Conservation (phyloP, 2,329 filamentous ascomycete species). For the Hirsutella thompsonii region DNA sequence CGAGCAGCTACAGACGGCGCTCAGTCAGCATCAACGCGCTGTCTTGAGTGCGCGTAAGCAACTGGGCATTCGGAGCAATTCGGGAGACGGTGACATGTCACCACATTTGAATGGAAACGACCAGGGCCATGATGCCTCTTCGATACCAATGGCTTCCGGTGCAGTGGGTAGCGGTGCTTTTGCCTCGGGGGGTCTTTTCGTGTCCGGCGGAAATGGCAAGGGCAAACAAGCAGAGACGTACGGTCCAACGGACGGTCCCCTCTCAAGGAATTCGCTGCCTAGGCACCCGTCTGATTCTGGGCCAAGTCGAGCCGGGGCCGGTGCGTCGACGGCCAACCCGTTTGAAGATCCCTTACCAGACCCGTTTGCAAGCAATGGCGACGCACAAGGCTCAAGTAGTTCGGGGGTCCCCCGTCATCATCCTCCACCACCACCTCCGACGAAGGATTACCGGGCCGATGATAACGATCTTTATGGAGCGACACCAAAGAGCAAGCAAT, state of each 20-base stretch:
- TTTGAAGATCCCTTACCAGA: constrained; percentile 23
- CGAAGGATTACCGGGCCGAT: constrained; percentile 11
- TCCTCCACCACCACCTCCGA: not conserved
- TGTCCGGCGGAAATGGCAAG: constrained; percentile 15
- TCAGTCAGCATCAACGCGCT: constrained; percentile 75
- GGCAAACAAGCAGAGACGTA: constrained; percentile 21
- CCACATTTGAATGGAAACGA: constrained; percentile 14
- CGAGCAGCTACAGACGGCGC: constrained; percentile 71
- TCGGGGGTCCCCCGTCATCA: not conserved
- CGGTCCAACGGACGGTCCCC: constrained; percentile 11
- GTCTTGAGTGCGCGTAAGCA: constrained; percentile 51
- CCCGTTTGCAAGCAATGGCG: constrained; percentile 9
- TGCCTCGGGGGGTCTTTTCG: constrained; percentile 4
- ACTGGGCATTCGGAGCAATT: constrained; percentile 24
- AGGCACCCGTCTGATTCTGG: constrained; percentile 10
- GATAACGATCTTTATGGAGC: constrained; percentile 28
- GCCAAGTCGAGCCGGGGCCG: constrained; percentile 11
- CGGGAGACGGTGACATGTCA: constrained; percentile 14
- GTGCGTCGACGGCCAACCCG: constrained; percentile 11
- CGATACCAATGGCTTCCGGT: not conserved
- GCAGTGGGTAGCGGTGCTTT: not conserved
- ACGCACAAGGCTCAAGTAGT: constrained; percentile 3
- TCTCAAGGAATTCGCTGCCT: no score
- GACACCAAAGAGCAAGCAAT: constrained; percentile 23
- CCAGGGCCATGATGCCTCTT: constrained; percentile 7